phyloP scores from a whole-genome alignment of 176 grass and related monocot species.

The Oryza officinalis region DNA sequence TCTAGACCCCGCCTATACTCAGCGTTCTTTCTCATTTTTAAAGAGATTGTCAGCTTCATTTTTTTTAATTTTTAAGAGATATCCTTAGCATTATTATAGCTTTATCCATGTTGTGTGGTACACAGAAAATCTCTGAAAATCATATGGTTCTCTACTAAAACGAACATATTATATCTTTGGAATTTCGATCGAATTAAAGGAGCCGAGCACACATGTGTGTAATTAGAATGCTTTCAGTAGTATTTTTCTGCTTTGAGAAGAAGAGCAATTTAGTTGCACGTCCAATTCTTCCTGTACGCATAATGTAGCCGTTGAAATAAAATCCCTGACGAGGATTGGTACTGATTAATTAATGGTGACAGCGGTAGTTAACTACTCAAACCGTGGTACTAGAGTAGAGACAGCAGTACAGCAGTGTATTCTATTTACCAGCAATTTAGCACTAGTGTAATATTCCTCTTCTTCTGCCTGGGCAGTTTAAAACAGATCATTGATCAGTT shows the following conservation, averaged over 20 bases:
- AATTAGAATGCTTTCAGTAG: not conserved
- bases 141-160: not conserved
- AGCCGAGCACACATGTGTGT: not conserved
- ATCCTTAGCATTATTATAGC: not conserved
- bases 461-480: no score
- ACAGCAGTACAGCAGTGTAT: no score
- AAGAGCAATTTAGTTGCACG: not conserved
- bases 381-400: not conserved
- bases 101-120: not conserved
- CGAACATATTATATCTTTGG: not conserved
- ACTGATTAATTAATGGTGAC: not conserved
- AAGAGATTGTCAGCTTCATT: not conserved
- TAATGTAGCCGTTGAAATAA: not conserved
- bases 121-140: not conserved
- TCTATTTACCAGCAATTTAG: no score
- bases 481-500: no score
- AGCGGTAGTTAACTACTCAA: not conserved
- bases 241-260: not conserved
- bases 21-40: not conserved
- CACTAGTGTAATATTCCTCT: no score
- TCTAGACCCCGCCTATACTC: not conserved
- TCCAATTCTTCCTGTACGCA: not conserved
- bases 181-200: not conserved
- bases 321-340: not conserved
- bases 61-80: not conserved